Evolutionary conservation across 345 rosid genomes (phyloP).

Genomic region (Mallotus nudiflorus): DNA sequence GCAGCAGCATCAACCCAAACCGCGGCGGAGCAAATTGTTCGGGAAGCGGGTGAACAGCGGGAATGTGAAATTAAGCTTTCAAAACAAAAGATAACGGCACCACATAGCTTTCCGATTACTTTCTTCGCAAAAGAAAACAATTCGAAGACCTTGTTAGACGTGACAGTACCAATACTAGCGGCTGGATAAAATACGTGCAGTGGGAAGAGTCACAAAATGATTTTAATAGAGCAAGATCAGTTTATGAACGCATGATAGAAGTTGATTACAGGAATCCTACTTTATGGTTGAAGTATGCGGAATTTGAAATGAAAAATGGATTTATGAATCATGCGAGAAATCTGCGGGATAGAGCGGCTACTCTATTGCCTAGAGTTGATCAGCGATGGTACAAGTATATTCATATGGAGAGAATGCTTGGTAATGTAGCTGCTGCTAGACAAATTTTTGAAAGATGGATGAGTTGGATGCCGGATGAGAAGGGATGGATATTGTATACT

Average conservation of each 20-base stretch:
- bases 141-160: constrained; percentile 78
- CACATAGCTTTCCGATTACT: constrained; percentile 66
- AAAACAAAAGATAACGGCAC: constrained; percentile 72
- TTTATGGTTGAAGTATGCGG: constrained; percentile 87
- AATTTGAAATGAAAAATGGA: constrained; percentile 88
- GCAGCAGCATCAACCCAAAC: constrained; percentile 84
- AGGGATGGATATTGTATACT: constrained; percentile 76
- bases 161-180: constrained; percentile 61
- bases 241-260: constrained; percentile 85
- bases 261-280: constrained; percentile 77
- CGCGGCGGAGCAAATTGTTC: constrained; percentile 85
- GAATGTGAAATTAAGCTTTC: constrained; percentile 90
- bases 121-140: constrained; percentile 71
- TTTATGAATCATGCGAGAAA: constrained; percentile 78
- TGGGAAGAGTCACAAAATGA: constrained; percentile 98
- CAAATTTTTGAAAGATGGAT: constrained; percentile 87
- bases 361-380: constrained; percentile 72
- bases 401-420: constrained; percentile 90
- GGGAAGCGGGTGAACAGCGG: constrained; percentile 81
- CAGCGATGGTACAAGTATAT: constrained; percentile 94
- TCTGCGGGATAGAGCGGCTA: constrained; percentile 84
- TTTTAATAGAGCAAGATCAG: constrained; percentile 77
- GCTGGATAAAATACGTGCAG: constrained; percentile 83
- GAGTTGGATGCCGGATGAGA: constrained; percentile 81
- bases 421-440: constrained; percentile 76